These are phyloP conservation scores for Flaveria bidentis DNA, from an alignment of 129 eudicot genomes.

Conservation along the genomic window DNA sequence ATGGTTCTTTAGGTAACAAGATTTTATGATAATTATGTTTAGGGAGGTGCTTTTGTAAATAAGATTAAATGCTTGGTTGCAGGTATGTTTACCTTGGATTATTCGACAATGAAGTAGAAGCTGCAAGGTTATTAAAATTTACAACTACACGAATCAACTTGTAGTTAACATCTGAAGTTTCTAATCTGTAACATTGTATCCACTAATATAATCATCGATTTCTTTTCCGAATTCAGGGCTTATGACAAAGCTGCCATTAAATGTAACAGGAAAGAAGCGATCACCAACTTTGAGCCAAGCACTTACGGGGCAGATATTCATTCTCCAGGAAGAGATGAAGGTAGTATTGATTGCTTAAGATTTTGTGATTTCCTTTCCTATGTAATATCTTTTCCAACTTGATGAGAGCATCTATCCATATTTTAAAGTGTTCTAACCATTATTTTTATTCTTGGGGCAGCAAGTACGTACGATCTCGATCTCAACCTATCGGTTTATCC, in stretches of 20 bases:
- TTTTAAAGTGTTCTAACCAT: constrained; percentile 13
- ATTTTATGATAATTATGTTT: constrained; percentile 28
- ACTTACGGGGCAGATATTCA: constrained; percentile 40
- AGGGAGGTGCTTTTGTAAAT: constrained; percentile 44
- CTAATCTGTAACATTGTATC: neutral
- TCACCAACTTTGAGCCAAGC: constrained; percentile 71
- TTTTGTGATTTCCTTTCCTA: constrained; percentile 12
- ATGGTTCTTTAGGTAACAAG: constrained; percentile 18
- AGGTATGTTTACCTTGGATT: constrained; percentile 87
- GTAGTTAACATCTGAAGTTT: constrained; percentile 25
- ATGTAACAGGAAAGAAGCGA: constrained; percentile 60
- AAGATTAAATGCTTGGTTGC: constrained; percentile 67
- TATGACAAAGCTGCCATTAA: constrained; percentile 72
- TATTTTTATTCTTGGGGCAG: constrained; percentile 37
- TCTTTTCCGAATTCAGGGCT: constrained; percentile 62
- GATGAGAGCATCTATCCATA: constrained; percentile 1
- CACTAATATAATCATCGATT: constrained; percentile 29
- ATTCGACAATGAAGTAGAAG: constrained; percentile 75
- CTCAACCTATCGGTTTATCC: constrained; percentile 72
- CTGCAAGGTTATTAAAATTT: constrained; percentile 72
- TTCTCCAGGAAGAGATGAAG: constrained; percentile 44
- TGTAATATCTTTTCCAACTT: neutral
- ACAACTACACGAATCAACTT: constrained; percentile 27
- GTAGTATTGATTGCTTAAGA: constrained; percentile 31
- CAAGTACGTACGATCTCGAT: constrained; percentile 58